Evolutionary conservation across 1,284 basidiomycete genomes (phyloP), one percentile per base, ranked within the genome.

Genomic region (Moesziomyces sp.): DNA sequence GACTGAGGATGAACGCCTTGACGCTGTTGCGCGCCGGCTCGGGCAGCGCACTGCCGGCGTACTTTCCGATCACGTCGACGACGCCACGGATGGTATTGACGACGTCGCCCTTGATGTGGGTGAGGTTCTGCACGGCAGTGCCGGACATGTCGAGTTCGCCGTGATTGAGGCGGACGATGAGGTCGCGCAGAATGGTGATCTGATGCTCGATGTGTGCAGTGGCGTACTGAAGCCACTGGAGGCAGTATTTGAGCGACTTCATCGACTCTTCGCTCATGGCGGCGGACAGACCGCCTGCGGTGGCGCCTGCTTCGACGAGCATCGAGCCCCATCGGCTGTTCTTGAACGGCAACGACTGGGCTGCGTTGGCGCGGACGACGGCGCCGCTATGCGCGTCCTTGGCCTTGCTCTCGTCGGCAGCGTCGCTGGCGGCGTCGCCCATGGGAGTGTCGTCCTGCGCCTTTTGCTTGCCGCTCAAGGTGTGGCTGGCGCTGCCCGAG

Each of bases 181-280:
- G 67, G 35, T 80, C 81, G 18, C 92, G 90, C 13, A 96, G 87
- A 48, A 93, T 88, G 18, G 91, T 87, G 56, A 94, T 94, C 80
- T 94, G 93, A 9, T 90, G 89, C 79, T 95, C 93, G 76, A 94
- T 93, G 75, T 93, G 93, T 2, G 88, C 87, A 1, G 93, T 94
- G 10, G 93, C 93, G 79, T 93, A 94, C 91, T 82, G 79, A n/a
- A 96, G 86, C 93, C 93, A 94, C 63, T 93, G 90, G 38, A 95
- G 84, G 85, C 92, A 94, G 81, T 94, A 95, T 82, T 91, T 91
- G 51, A 96, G 85, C 55, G 91, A 88, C 68, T 92, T 88, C 91
- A 95, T 92, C 80, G 91, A 93, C 84, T 95, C 93, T 74, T 94
- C 92, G 83, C 92, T 93, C 56, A 94, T 87, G 3, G 93, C 93